A percentile compares a stretch with the other conserved stretches of the same genome.
Evolutionary conservation across 352 stramenopile genomes (phyloP).

Genomic region (Peronosclerospora sorghi): DNA sequence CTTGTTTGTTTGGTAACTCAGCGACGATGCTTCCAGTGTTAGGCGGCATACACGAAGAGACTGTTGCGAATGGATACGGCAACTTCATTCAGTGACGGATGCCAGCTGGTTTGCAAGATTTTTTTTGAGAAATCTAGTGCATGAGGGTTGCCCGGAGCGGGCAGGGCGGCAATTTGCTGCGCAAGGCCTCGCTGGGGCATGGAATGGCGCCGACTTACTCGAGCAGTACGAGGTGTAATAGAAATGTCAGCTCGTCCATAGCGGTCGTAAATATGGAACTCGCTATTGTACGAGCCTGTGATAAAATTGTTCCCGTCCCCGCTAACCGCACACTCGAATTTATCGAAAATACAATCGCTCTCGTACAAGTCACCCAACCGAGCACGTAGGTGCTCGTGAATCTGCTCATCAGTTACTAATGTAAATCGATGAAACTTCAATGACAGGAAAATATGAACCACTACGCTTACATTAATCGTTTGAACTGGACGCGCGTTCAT

Average conservation of each 20-base stretch:
- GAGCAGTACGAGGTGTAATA: constrained; percentile 33
- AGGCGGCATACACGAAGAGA: constrained; percentile 71
- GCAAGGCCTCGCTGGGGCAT: constrained; percentile 52
- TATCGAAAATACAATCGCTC: constrained; percentile 96
- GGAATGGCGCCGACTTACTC: constrained; percentile 48
- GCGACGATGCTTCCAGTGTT: not conserved
- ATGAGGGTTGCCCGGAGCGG: constrained; percentile 26
- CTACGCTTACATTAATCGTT: constrained; percentile 80
- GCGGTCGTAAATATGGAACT: constrained; percentile 88
- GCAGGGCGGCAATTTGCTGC: constrained; percentile 41
- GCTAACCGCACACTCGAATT: constrained; percentile 91
- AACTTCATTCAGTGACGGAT: constrained; percentile 69
- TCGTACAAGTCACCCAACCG: constrained; percentile 89
- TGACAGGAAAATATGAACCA: not conserved
- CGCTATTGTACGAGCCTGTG: constrained; percentile 92
- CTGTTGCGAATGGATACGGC: constrained; percentile 76
- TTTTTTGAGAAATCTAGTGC: constrained; percentile 77
- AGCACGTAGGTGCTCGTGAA: constrained; percentile 87
- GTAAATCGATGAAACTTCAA: not conserved
- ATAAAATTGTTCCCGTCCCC: constrained; percentile 88
- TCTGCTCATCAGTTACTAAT: constrained; percentile 25
- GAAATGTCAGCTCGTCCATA: constrained; percentile 70
- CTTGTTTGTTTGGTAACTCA: no score
- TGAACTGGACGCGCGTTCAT: constrained; percentile 89
- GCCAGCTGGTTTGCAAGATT: constrained; percentile 80